Evolutionary conservation across 345 rosid species (phyloP).

Genomic region (Zanthoxylum bungeanum): DNA sequence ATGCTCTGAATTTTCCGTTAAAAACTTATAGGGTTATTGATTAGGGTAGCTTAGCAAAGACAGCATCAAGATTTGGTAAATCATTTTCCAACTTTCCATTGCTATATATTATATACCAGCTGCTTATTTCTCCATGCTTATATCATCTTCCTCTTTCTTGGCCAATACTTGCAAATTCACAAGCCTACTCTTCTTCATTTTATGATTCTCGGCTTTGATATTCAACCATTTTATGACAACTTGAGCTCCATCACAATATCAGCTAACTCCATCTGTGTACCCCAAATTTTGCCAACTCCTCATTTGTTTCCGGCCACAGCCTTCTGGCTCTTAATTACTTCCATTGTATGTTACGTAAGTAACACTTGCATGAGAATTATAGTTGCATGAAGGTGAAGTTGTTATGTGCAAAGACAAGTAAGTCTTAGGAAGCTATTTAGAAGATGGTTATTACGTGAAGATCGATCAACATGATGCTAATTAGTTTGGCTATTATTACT

Average conservation of each 20-base stretch:
- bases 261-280: slow-evolving; percentile 16
- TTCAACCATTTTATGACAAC: slow-evolving; percentile 6
- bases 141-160: slow-evolving; percentile 9
- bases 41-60: slow-evolving; percentile 7
- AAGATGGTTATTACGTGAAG: too few species aligned
- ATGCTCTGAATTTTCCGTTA: too few species aligned
- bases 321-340: slow-evolving; percentile 8
- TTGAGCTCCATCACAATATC: slow-evolving; percentile 10
- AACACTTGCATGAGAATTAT: too few species aligned
- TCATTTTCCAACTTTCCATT: slow-evolving; percentile 14
- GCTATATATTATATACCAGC: too few species aligned
- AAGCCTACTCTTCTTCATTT: slow-evolving; percentile 16
- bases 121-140: slow-evolving; percentile 12
- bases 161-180: slow-evolving; percentile 10
- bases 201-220: slow-evolving; percentile 21
- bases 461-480: too few species aligned
- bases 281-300: slow-evolving; percentile 25
- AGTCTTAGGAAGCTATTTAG: too few species aligned
- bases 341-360: too few species aligned
- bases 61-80: slow-evolving; percentile 7
- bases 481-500: too few species aligned
- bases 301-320: slow-evolving; percentile 24
- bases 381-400: too few species aligned
- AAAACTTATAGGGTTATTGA: too few species aligned
- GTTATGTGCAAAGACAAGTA: too few species aligned